Percentiles rank a stretch among this genome's conserved stretches.
Evolutionary conservation across 2,329 filamentous ascomycete species (phyloP).

Genomic region (Apiospora malaysiana): DNA sequence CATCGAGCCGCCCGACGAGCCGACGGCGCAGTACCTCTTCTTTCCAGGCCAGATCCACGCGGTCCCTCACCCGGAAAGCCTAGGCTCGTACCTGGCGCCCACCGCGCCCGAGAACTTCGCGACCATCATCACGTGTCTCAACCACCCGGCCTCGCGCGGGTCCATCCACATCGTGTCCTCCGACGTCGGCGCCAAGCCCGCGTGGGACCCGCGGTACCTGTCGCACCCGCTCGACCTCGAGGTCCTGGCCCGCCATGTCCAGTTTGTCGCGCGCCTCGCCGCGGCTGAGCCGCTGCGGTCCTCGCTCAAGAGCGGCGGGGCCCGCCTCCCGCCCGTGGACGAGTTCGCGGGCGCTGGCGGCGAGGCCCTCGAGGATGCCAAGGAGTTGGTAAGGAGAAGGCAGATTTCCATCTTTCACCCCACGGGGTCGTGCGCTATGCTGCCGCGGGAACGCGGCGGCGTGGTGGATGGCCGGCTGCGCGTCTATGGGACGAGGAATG

Average conservation of each 20-base stretch:
- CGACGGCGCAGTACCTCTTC: slow-evolving; percentile 23
- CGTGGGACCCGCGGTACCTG: slow-evolving; percentile 64
- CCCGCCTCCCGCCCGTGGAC: neutral
- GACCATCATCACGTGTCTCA: slow-evolving; percentile 61
- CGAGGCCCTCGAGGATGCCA: slow-evolving; percentile 41
- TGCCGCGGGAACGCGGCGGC: slow-evolving; percentile 27
- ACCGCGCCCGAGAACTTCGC: slow-evolving; percentile 55
- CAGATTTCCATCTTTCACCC: slow-evolving; percentile 53
- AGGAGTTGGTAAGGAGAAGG: slow-evolving; percentile 42
- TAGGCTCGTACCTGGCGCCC: neutral
- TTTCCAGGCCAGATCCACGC: slow-evolving; percentile 39
- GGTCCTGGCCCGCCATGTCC: slow-evolving; percentile 50
- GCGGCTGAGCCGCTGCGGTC: slow-evolving; percentile 48
- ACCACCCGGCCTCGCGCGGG: slow-evolving; percentile 67
- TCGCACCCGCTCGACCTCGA: slow-evolving; percentile 62
- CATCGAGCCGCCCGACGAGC: slow-evolving; percentile 30
- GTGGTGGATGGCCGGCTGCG: slow-evolving; percentile 27
- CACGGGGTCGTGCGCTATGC: slow-evolving; percentile 49
- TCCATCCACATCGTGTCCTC: slow-evolving; percentile 60
- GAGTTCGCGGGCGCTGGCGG: neutral
- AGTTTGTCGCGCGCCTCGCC: slow-evolving; percentile 45
- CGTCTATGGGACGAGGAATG: slow-evolving; percentile 28
- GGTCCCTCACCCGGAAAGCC: slow-evolving; percentile 18
- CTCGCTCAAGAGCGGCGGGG: slow-evolving; percentile 44
- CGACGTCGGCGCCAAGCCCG: slow-evolving; percentile 48